Conservation (phyloP, 1,139 yeast species). For the Hanseniaspora uvarum region DNA sequence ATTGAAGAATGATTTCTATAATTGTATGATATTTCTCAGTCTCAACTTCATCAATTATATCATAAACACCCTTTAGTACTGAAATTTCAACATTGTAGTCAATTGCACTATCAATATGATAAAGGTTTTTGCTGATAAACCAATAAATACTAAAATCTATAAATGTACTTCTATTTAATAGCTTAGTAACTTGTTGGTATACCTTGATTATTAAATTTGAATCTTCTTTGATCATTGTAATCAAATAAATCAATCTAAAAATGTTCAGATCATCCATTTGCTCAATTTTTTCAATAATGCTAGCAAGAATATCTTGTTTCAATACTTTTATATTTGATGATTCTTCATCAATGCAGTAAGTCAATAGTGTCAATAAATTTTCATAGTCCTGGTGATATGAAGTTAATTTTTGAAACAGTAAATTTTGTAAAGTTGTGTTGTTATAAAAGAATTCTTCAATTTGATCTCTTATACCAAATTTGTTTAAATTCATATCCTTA, state of each 20-base stretch:
- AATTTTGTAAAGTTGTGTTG: background rate
- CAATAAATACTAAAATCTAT: background rate
- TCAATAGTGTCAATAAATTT: slow-evolving; percentile 3
- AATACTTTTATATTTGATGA: background rate
- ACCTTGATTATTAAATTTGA: background rate
- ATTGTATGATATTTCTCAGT: background rate
- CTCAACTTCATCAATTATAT: background rate
- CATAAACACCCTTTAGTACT: background rate
- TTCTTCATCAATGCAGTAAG: background rate
- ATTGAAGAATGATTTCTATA: background rate
- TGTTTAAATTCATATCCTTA: background rate
- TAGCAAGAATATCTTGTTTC: background rate
- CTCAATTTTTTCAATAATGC: background rate
- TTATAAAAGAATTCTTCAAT: slow-evolving; percentile 7
- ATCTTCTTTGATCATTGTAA: background rate
- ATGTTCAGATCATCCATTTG: background rate
- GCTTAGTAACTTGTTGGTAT: background rate
- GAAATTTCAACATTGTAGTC: background rate
- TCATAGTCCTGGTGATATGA: slow-evolving; percentile 1
- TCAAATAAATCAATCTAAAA: background rate
- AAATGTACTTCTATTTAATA: background rate
- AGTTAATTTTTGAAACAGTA: background rate
- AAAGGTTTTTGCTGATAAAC: background rate
- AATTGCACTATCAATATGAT: background rate
- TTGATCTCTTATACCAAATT: slow-evolving; percentile 9